Conservation (phyloP, 2,329 filamentous ascomycete genomes). For the Alternaria infectoria region DNA sequence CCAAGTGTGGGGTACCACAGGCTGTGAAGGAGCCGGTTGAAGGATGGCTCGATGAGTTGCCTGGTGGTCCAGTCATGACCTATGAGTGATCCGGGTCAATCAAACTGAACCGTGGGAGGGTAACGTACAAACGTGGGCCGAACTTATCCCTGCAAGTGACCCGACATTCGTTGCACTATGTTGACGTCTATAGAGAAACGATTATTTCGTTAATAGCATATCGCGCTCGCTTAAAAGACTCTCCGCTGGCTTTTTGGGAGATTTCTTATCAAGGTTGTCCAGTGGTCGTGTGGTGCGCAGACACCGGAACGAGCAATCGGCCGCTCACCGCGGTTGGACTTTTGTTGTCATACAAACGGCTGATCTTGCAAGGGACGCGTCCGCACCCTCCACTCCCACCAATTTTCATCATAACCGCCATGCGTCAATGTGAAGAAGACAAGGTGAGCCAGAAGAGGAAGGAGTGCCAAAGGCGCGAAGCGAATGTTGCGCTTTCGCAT, state of each 20-base stretch:
- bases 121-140: background rate
- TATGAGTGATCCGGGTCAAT: background rate
- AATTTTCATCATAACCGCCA: background rate
- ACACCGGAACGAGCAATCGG: background rate
- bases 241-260: background rate
- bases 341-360: background rate
- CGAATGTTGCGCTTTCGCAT: background rate
- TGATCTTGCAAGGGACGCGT: background rate
- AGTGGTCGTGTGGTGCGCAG: background rate
- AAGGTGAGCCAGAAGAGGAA: background rate
- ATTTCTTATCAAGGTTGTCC: background rate
- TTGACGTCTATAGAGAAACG: background rate
- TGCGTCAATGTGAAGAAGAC: background rate
- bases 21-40: constrained; percentile 29
- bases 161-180: background rate
- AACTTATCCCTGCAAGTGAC: background rate
- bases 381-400: background rate
- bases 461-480: background rate
- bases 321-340: background rate
- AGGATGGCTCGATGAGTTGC: constrained; percentile 27
- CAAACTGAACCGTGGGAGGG: background rate
- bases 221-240: background rate
- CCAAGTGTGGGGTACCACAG: constrained; percentile 23
- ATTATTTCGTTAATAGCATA: background rate
- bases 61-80: constrained; percentile 22